A percentile compares a stretch with the other conserved stretches of the same genome.
These are phyloP conservation scores for Yamadazyma laniorum DNA, from an alignment of 805 yeast species.

Conservation along the genomic window DNA sequence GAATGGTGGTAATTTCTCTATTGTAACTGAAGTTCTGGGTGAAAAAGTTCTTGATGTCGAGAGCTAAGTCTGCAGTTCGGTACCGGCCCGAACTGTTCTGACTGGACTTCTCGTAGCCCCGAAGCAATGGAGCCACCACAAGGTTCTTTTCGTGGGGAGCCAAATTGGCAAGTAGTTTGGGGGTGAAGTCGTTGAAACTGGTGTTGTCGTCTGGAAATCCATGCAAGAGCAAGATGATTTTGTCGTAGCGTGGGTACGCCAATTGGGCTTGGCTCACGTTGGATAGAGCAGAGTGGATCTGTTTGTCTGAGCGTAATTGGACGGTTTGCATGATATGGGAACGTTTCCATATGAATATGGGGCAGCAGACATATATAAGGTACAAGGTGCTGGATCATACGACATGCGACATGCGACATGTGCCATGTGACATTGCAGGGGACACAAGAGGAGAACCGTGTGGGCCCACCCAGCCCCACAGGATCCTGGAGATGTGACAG, in stretches of 20 bases:
- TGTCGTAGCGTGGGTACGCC: conserved; percentile 10
- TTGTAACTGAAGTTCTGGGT: background rate
- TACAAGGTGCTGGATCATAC: no score
- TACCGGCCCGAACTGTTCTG: conserved; percentile 22
- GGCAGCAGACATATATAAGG: no score
- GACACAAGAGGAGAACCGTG: no score
- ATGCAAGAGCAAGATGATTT: conserved; percentile 28
- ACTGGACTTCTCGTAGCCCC: conserved; percentile 39
- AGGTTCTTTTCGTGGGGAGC: conserved; percentile 19
- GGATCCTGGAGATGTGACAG: no score
- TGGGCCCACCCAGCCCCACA: no score
- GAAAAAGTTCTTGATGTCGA: conserved; percentile 36
- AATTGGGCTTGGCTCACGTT: conserved; percentile 8
- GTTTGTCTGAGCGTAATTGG: background rate
- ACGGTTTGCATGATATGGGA: conserved; percentile 8
- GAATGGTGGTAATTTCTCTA: conserved; percentile 20
- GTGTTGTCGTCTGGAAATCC: conserved; percentile 41
- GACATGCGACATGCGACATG: no score
- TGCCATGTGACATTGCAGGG: no score
- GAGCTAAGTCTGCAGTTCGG: conserved; percentile 28
- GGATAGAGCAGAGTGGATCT: conserved; percentile 10
- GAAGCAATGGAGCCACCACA: conserved; percentile 31
- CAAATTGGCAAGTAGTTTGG: conserved; percentile 19
- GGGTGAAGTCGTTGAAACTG: conserved; percentile 25
- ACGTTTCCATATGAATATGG: no score